Evolutionary conservation across 2,329 filamentous ascomycete species (phyloP).

Genomic region (Cordyceps militaris): DNA sequence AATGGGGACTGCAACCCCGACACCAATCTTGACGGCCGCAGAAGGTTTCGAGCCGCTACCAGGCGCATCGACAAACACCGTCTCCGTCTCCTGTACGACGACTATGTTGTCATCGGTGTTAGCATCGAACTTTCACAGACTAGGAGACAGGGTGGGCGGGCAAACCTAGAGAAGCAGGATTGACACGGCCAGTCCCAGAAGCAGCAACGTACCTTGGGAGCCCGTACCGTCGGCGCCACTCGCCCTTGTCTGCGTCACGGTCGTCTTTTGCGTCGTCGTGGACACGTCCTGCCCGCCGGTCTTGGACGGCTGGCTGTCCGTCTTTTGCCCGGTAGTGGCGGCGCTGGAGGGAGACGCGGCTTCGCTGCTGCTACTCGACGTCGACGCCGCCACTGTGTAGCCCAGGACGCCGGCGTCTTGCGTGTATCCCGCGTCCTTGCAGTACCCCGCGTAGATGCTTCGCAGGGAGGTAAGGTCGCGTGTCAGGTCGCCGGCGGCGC

Average conservation of each 20-base stretch:
- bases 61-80: neutral
- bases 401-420: conserved; percentile 20
- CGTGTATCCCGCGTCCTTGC: conserved; percentile 21
- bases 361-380: conserved; percentile 10
- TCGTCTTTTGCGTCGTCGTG: conserved; percentile 20
- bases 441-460: conserved; percentile 22
- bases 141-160: neutral
- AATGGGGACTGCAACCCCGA: neutral
- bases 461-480: conserved; percentile 21
- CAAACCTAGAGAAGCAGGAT: conserved; percentile 6
- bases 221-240: conserved; percentile 17
- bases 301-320: conserved; percentile 13
- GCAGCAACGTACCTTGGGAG: conserved; percentile 24
- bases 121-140: neutral
- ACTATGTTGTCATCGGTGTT: neutral
- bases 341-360: neutral
- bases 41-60: neutral
- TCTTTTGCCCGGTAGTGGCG: conserved; percentile 10
- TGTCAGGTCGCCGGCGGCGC: conserved; percentile 18
- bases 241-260: conserved; percentile 21
- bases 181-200: conserved; percentile 15
- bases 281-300: neutral
- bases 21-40: neutral
- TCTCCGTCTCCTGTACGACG: conserved; percentile 5
- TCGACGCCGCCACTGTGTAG: conserved; percentile 20